Evolutionary conservation across 2,329 filamentous ascomycete species (phyloP), one percentile per base, ranked within the genome.

Genomic region (Byssoonygena ceratinophila): DNA sequence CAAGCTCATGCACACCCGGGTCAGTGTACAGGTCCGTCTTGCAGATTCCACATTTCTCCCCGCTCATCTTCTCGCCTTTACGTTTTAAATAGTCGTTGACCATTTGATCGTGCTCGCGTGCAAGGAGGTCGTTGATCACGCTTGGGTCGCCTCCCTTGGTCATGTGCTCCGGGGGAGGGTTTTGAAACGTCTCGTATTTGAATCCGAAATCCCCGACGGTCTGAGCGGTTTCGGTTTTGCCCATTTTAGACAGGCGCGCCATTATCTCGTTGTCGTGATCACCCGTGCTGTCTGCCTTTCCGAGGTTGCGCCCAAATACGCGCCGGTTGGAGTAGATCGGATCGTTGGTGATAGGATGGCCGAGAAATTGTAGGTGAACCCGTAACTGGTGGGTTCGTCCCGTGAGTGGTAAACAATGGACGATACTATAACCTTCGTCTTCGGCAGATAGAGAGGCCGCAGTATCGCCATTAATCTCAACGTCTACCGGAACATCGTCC

Each of bases 291-390:
- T 91, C 84, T 12, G 75, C 73, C 46, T 73, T 79, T 14, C 87
- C 92, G 0, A 98, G 79, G 8, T 83, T 78, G 0, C 83, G 75
- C 0, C 92, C 92, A 76, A 94, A 98, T 9, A 98, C 92, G 53
- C 83, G 82, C 64, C 87, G 83, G 65, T 98, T 98, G 61, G 87
- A 89, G 68, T 98, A 98, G 61, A 98, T 97, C 6, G 92, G 92
- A 64, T 98, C 92, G 67, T 98, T 98, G 58, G 88, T 83, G 60
- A 98, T 97, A 1, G 92, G 92, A 64, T 97, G 86, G 1, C 92
- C 92, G 2, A 98, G 75, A 67, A 87, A 94, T 65, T 98, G 92
- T 14, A 98, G 76, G 63, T 98, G 92, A 16, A 98, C 92, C 31
- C 92, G 82, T 46, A 98, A 79, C 67, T 98, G 92, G 64, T 98